Base-by-base conservation (phyloP, 2,329 filamentous ascomycete species). In the Hypoxylon sp. region DNA sequence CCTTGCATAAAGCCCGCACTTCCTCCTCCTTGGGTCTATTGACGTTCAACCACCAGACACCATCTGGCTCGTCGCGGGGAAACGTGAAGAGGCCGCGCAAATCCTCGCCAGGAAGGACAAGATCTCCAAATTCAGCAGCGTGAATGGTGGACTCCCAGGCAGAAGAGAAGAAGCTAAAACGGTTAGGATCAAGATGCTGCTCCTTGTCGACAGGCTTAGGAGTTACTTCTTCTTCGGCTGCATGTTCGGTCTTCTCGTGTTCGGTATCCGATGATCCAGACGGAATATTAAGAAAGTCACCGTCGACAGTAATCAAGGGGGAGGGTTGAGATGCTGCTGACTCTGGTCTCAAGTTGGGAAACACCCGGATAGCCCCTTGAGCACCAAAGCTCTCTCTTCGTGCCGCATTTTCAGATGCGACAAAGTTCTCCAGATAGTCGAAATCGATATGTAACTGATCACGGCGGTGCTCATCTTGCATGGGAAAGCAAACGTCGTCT, bases 11-110 rank as follows among this genome's bases (percentile, higher is more conserved):
- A 31, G 91, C 91, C 47, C 91, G 90, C 19, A 97, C 90, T 79
- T 98, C 96, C 66, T 95, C 94, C 76, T 94, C 92, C 0, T 91
- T 94, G 1, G 95, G 94, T 73, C 93, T 94, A 78, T 95, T 92
- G 78, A 98, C 91, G 76, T 99, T 97, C 55, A 99, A 86, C 96
- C 96, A 99, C 94, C 95, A 99, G n/a, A 97, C 94, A 75, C 95
- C 95, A 74, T 94, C 86, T 1, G 83, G 80, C 68, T 90, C 88
- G 31, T 86, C 85, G 58, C 85, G 89, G 5, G 89, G 89, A 35
- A 90, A 83, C 33, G 85, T 84, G 78, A 99, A 99, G 10, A 99
- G 88, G 63, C 94, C 94, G 33, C 93, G 91, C 74, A 98, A 92
- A 64, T 92, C 92, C 79, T 98, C 96, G 8, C 94, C 95, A 1